Evolutionary conservation across 805 yeast species (phyloP).

Genomic region (Saccharomycopsis synnaedendra): DNA sequence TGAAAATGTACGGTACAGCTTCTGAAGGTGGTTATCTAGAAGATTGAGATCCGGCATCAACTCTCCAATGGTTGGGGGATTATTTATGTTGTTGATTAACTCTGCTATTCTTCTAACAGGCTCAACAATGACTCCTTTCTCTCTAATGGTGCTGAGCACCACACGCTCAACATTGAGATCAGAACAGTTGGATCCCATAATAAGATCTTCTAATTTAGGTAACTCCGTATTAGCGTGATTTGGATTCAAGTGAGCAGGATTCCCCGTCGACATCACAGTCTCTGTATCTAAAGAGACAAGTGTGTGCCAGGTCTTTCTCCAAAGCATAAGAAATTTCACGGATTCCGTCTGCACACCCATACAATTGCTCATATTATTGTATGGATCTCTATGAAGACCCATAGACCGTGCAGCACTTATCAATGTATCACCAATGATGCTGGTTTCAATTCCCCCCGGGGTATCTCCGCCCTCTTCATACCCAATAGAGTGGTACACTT

Average conservation of each 20-base stretch:
- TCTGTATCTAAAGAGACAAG: conserved; percentile 24
- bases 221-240: conserved; percentile 7
- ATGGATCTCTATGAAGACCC: conserved; percentile 35
- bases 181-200: conserved; percentile 6
- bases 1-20: neutral
- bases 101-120: conserved; percentile 17
- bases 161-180: conserved; percentile 14
- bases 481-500: conserved; percentile 30
- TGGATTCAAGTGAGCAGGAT: neutral
- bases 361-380: conserved; percentile 2
- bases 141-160: conserved; percentile 6
- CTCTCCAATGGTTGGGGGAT: conserved; percentile 19
- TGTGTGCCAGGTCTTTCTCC: conserved; percentile 31
- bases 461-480: conserved; percentile 42
- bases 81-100: conserved; percentile 17
- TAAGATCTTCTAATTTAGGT: conserved; percentile 7
- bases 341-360: neutral
- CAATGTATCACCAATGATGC: conserved; percentile 26
- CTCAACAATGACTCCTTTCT: conserved; percentile 3
- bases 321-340: conserved; percentile 21
- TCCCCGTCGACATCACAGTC: conserved; percentile 5
- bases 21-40: conserved; percentile 8
- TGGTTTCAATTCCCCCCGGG: conserved; percentile 30
- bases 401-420: conserved; percentile 30
- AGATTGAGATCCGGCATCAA: conserved; percentile 16